Evolutionary conservation across 257 asterid genomes (phyloP).

Genomic region (Lithospermum erythrorhizon): DNA sequence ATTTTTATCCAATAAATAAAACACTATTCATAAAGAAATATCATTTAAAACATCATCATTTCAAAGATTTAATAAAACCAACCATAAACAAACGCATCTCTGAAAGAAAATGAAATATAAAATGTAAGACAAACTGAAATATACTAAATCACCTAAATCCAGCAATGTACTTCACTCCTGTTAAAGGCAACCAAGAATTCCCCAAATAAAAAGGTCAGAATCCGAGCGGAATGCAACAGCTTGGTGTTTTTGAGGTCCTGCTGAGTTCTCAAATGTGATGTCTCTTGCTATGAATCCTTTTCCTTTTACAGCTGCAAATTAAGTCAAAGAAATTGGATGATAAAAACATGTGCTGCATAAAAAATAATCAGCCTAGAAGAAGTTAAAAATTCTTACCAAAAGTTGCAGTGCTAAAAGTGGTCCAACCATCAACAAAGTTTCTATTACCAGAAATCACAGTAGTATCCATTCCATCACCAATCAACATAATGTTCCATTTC

Average conservation of each 20-base stretch:
- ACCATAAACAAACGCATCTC: neutral
- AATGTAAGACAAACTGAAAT: neutral
- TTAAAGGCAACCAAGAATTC: conserved; percentile 47
- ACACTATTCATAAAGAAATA: no score
- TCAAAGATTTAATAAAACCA: neutral
- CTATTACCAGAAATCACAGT: conserved; percentile 52
- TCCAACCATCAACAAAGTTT: conserved; percentile 46
- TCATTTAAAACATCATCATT: no score
- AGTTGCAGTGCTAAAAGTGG: conserved; percentile 59
- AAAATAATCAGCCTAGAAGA: no score
- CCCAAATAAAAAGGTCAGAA: conserved; percentile 47
- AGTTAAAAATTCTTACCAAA: conserved; percentile 31
- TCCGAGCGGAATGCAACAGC: conserved; percentile 50
- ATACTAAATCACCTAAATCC: conserved; percentile 24
- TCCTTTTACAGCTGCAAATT: conserved; percentile 43
- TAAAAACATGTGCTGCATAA: no score
- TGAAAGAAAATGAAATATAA: no score
- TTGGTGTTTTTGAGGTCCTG: conserved; percentile 55
- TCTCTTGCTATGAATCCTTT: conserved; percentile 49
- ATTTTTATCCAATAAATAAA: no score
- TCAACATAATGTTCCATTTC: conserved; percentile 52
- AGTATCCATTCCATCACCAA: conserved; percentile 58
- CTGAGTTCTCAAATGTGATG: conserved; percentile 49
- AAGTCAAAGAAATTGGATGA: neutral
- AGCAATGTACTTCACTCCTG: conserved; percentile 43